These are phyloP conservation scores for Pseudodiploospora longispora DNA, from an alignment of 2,329 filamentous ascomycete genomes.

Conservation along the genomic window DNA sequence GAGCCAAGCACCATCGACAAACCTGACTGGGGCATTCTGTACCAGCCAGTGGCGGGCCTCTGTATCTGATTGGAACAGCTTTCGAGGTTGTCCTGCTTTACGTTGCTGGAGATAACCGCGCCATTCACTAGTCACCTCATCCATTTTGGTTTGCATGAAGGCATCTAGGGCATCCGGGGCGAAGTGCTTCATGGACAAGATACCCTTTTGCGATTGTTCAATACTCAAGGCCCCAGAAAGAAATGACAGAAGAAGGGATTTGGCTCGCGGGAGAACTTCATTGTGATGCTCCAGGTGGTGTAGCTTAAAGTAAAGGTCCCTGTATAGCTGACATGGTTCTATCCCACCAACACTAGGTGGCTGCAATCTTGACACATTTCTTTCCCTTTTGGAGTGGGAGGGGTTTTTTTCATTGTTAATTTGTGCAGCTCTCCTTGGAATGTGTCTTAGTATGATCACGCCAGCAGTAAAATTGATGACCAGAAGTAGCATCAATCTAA, in stretches of 20 bases:
- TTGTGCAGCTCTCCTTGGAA: too few species aligned
- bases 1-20: conserved; percentile 42
- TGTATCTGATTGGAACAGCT: conserved; percentile 6
- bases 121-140: conserved; percentile 3
- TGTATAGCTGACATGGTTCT: conserved; percentile 1
- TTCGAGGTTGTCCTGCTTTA: neutral
- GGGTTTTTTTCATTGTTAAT: too few species aligned
- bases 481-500: too few species aligned
- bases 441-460: too few species aligned
- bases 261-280: conserved; percentile 8
- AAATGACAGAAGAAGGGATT: conserved; percentile 8
- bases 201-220: conserved; percentile 1
- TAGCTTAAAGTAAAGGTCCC: conserved; percentile 11
- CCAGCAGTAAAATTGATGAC: too few species aligned
- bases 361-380: too few species aligned
- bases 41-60: conserved; percentile 7
- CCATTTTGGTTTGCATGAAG: conserved; percentile 6
- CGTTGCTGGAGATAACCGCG: conserved; percentile 7
- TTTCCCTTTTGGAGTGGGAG: too few species aligned
- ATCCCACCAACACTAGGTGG: too few species aligned
- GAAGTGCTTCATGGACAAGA: conserved; percentile 7
- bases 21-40: conserved; percentile 12
- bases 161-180: neutral
- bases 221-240: conserved; percentile 5
- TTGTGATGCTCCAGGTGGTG: conserved; percentile 11